Percentiles rank a stretch among this genome's conserved stretches.
These are phyloP conservation scores for Cadophora gregata DNA, from an alignment of 2,329 filamentous ascomycete genomes.

Conservation along the genomic window DNA sequence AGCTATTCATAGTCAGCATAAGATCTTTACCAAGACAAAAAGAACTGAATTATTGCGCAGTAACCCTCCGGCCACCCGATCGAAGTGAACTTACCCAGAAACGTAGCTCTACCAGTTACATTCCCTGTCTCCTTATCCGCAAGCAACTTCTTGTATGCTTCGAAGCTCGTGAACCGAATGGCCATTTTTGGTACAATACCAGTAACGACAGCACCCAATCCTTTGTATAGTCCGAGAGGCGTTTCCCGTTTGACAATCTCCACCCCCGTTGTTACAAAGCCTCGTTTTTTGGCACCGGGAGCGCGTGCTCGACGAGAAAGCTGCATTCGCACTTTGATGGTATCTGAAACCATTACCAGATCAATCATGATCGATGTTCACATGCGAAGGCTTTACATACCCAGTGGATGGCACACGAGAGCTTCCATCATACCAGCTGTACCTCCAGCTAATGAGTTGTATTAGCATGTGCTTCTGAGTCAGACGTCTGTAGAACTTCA, in stretches of 20 bases:
- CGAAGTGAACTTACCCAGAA: slow-evolving; percentile 59
- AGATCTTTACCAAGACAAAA: neutral
- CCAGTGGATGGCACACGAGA: slow-evolving; percentile 90
- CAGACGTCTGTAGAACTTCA: neutral
- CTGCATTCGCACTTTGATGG: slow-evolving; percentile 99
- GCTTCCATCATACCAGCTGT: slow-evolving; percentile 99
- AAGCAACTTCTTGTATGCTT: slow-evolving; percentile 87
- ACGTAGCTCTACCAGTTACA: slow-evolving; percentile 75
- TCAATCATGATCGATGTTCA: neutral
- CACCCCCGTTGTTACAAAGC: slow-evolving; percentile 83
- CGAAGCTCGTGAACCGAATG: slow-evolving; percentile 97
- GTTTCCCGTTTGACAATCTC: slow-evolving; percentile 92
- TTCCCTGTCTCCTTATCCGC: slow-evolving; percentile 70
- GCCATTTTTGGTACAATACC: slow-evolving; percentile 99
- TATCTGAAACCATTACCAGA: slow-evolving; percentile 61
- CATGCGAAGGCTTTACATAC: slow-evolving; percentile 54
- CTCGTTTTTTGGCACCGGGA: slow-evolving; percentile 81
- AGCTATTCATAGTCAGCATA: slow-evolving; percentile 54
- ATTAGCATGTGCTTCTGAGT: slow-evolving; percentile 31
- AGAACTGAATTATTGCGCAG: neutral
- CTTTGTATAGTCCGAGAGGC: slow-evolving; percentile 93
- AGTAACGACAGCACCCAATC: slow-evolving; percentile 92
- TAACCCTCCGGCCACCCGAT: neutral
- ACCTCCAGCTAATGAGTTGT: slow-evolving; percentile 73
- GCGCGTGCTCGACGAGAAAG: slow-evolving; percentile 84